phyloP scores from a whole-genome alignment of 371 early-diverging fungal genomes.

The Actinomortierella wolfii region DNA sequence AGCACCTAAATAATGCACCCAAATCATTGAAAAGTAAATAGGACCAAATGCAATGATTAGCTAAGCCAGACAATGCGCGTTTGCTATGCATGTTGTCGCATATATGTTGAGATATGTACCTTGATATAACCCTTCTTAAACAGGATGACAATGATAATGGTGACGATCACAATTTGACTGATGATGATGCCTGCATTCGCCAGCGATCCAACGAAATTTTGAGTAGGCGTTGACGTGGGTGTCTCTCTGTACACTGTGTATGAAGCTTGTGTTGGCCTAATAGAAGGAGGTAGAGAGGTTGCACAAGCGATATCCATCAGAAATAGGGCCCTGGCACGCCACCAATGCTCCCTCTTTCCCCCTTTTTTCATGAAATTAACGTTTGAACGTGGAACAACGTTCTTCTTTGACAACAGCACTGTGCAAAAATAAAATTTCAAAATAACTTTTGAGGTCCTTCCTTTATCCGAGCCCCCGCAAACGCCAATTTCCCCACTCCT shows the following conservation, averaged over 20 bases:
- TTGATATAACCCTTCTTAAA: slow-evolving; percentile 81
- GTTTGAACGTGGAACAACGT: too few species aligned
- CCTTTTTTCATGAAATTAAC: too few species aligned
- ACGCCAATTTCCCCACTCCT: too few species aligned
- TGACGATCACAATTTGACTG: slow-evolving; percentile 79
- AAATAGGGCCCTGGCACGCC: not conserved
- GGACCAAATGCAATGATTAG: not conserved
- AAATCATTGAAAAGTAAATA: not conserved
- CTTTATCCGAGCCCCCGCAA: not conserved
- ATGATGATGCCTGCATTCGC: slow-evolving; percentile 75
- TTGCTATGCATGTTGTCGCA: not conserved
- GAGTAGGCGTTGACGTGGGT: slow-evolving; percentile 20
- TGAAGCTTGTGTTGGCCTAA: slow-evolving; percentile 55
- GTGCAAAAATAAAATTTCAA: too few species aligned
- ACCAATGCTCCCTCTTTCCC: too few species aligned
- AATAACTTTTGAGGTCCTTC: not conserved
- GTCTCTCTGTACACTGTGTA: slow-evolving; percentile 50
- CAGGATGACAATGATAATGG: slow-evolving; percentile 73
- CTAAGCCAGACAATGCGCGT: not conserved
- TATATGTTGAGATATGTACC: slow-evolving; percentile 48
- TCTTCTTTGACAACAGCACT: too few species aligned
- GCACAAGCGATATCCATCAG: not conserved
- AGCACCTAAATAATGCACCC: slow-evolving; percentile 52
- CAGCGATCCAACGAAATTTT: slow-evolving; percentile 51
- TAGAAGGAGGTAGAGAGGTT: not conserved